These are phyloP conservation scores for Hansfordia pulvinata DNA, from an alignment of 2,329 filamentous ascomycete species.

Conservation along the genomic window DNA sequence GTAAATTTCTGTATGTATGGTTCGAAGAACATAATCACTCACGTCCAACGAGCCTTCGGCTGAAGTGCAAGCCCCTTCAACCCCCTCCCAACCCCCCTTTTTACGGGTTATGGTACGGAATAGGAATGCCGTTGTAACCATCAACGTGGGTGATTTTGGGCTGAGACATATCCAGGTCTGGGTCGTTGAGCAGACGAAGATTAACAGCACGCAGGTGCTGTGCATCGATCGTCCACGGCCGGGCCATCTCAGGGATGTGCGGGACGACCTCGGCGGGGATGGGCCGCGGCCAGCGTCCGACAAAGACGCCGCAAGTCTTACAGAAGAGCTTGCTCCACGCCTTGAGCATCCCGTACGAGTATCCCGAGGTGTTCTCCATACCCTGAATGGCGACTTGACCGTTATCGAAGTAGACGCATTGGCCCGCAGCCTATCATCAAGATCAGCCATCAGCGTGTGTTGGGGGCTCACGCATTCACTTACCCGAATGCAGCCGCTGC, in stretches of 20 bases:
- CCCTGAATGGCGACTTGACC: slow-evolving; percentile 26
- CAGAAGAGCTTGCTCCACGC: slow-evolving; percentile 30
- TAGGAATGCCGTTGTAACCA: slow-evolving; percentile 17
- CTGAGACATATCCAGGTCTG: slow-evolving; percentile 22
- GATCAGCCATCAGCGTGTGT: not conserved
- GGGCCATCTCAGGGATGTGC: slow-evolving; percentile 14
- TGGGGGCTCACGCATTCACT: slow-evolving; percentile 4
- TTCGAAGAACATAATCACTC: too few relatives aligned
- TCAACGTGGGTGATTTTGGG: slow-evolving; percentile 12
- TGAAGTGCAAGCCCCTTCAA: too few relatives aligned
- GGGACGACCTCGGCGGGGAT: slow-evolving; percentile 22
- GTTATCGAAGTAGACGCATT: slow-evolving; percentile 26
- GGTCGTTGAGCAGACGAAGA: slow-evolving; percentile 20
- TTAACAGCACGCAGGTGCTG: too few relatives aligned
- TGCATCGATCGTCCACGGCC: slow-evolving; percentile 5
- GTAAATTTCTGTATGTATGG: too few relatives aligned
- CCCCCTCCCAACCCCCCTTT: slow-evolving; percentile 9
- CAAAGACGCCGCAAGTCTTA: slow-evolving; percentile 29
- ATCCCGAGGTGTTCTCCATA: slow-evolving; percentile 22
- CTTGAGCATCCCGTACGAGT: slow-evolving; percentile 19
- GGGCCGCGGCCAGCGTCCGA: slow-evolving; percentile 18
- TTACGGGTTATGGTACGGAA: too few relatives aligned
- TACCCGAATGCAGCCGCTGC: slow-evolving; percentile 33
- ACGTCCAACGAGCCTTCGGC: too few relatives aligned
- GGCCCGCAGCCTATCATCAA: slow-evolving; percentile 21